Evolutionary conservation across 495 filamentous ascomycete species (phyloP).

Genomic region (Aspergillus biplanus): DNA sequence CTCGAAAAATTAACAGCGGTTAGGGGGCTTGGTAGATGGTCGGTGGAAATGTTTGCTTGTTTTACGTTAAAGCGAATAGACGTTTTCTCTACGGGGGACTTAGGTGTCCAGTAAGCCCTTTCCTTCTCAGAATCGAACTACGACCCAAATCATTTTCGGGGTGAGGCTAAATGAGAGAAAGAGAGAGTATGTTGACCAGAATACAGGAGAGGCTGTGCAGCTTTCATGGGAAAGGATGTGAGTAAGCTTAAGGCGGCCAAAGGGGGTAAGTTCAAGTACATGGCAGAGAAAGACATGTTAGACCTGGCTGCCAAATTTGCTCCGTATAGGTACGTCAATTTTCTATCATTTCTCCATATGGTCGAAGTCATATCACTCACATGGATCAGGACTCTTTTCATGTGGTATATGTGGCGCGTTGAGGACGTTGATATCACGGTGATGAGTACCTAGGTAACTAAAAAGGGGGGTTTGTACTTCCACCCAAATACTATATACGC

Average conservation of each 20-base stretch:
- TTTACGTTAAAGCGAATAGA: constrained; percentile 91
- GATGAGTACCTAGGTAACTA: constrained; percentile 43
- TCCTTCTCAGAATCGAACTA: neutral
- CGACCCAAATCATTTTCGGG: neutral
- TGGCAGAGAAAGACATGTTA: constrained; percentile 90
- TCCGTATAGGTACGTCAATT: constrained; percentile 71
- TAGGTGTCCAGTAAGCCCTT: constrained; percentile 78
- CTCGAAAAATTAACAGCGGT: constrained; percentile 81
- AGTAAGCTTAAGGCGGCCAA: constrained; percentile 75
- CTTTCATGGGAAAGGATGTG: constrained; percentile 81
- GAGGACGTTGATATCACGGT: constrained; percentile 75
- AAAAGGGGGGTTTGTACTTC: neutral
- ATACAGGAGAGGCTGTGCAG: constrained; percentile 79
- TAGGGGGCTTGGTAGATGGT: constrained; percentile 85
- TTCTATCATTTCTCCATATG: neutral
- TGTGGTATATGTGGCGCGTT: constrained; percentile 94
- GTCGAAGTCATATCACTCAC: constrained; percentile 19
- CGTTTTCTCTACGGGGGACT: constrained; percentile 89
- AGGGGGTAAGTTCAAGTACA: constrained; percentile 95
- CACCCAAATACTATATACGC: no score
- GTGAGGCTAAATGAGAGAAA: neutral
- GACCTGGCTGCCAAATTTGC: constrained; percentile 77
- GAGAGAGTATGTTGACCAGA: neutral
- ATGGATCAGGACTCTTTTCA: constrained; percentile 64
- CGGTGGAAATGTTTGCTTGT: constrained; percentile 95